Percentiles rank a stretch among this genome's conserved stretches.
Conservation (phyloP, 345 rosid species). For the Reutealis trisperma region DNA sequence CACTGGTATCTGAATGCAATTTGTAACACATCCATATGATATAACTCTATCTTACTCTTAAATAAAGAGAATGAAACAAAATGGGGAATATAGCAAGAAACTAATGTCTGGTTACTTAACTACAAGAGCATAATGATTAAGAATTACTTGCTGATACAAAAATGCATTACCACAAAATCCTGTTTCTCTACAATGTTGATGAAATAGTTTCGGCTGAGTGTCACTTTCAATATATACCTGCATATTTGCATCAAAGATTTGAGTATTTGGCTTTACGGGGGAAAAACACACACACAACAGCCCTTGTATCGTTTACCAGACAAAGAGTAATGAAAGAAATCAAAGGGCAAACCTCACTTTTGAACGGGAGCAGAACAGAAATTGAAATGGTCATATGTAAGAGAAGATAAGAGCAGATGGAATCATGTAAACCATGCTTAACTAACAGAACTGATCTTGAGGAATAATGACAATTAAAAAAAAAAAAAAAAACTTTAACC, state of each 20-base stretch:
- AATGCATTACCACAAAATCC: conserved; percentile 45
- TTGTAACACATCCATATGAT: not conserved
- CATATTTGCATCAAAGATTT: not conserved
- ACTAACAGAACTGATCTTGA: not conserved
- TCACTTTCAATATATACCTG: conserved; percentile 56
- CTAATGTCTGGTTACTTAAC: not conserved
- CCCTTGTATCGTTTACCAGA: not conserved
- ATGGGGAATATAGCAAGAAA: not conserved
- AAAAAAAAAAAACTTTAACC: too few species aligned
- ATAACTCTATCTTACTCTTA: not conserved
- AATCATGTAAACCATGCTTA: not conserved
- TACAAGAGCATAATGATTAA: not conserved
- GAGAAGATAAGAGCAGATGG: not conserved
- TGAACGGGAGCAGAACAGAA: not conserved
- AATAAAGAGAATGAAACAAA: not conserved
- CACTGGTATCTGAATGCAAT: not conserved
- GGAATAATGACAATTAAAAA: not conserved
- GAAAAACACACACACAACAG: too few species aligned
- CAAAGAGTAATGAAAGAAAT: not conserved
- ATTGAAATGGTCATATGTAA: not conserved
- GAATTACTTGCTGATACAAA: not conserved
- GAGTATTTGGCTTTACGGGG: not conserved
- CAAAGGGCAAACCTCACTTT: not conserved
- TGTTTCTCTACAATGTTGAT: conserved; percentile 48
- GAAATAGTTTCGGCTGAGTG: conserved; percentile 47